phyloP scores from a whole-genome alignment of 208 protist species.

The Leishmania gerbilli region DNA sequence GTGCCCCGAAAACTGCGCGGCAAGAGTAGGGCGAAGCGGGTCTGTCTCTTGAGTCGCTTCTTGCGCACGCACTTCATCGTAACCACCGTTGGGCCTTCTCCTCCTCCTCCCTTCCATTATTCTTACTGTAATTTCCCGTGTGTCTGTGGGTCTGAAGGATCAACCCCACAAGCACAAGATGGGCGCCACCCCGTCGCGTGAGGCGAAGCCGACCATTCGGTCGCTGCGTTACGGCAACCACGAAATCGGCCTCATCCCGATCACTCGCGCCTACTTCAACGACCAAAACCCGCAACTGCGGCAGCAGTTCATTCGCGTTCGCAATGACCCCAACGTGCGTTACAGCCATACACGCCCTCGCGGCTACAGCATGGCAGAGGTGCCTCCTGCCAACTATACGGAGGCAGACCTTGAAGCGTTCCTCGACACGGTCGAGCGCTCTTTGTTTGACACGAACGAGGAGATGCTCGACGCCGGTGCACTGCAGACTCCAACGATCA shows the following conservation, averaged over 20 bases:
- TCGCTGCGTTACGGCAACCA: conserved; percentile 76
- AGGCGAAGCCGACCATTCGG: conserved; percentile 49
- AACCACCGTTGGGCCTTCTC: neutral
- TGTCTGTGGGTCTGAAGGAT: neutral
- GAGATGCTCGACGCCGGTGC: conserved; percentile 47
- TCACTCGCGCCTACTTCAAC: conserved; percentile 54
- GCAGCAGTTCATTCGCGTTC: conserved; percentile 64
- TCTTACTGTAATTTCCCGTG: neutral
- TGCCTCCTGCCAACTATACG: conserved; percentile 53
- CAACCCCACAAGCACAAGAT: conserved; percentile 17
- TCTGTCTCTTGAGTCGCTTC: neutral
- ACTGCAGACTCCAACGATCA: conserved; percentile 5
- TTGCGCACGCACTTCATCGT: neutral
- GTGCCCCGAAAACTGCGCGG: too few relatives aligned
- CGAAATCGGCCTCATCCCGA: conserved; percentile 68
- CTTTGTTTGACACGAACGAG: conserved; percentile 54
- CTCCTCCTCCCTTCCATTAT: neutral
- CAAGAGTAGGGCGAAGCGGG: too few relatives aligned
- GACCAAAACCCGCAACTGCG: conserved; percentile 37
- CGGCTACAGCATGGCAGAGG: conserved; percentile 40
- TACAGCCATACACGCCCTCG: conserved; percentile 61
- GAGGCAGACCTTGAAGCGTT: conserved; percentile 53
- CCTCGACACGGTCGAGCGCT: conserved; percentile 49
- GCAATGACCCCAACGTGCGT: conserved; percentile 75
- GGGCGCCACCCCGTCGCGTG: conserved; percentile 57